These are phyloP conservation scores for Bonnemaisonia californica DNA, from an alignment of 31 red algal species.

Conservation along the genomic window DNA sequence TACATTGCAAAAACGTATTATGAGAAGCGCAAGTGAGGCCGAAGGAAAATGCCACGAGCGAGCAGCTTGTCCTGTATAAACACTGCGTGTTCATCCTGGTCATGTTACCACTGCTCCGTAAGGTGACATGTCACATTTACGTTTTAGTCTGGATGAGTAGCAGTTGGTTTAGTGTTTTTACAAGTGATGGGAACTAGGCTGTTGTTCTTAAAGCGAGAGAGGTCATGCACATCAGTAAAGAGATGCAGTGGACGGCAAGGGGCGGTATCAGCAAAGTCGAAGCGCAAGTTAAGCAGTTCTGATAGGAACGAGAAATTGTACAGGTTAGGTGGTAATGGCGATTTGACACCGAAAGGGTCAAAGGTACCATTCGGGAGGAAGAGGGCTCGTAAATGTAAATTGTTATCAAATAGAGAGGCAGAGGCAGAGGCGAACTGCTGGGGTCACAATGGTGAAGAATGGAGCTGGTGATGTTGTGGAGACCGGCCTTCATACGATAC, in stretches of 20 bases:
- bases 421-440: neutral
- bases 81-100: too few relatives aligned
- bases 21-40: constrained; percentile 69
- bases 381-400: neutral
- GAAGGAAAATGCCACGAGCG: constrained; percentile 54
- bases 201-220: too few relatives aligned
- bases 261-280: neutral
- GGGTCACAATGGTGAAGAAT: neutral
- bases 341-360: neutral
- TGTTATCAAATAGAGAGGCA: neutral
- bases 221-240: too few relatives aligned
- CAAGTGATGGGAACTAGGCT: too few relatives aligned
- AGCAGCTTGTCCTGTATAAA: constrained; percentile 88
- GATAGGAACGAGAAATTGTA: neutral
- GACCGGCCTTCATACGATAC: neutral
- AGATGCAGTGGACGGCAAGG: too few relatives aligned
- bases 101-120: too few relatives aligned
- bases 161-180: too few relatives aligned
- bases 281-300: neutral
- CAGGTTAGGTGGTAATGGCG: neutral
- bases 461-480: neutral
- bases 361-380: neutral
- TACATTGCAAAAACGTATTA: constrained; percentile 55
- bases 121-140: too few relatives aligned
- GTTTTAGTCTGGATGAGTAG: too few relatives aligned